These are phyloP conservation scores for Bruguiera gymnorhiza DNA, from an alignment of 345 rosid genomes.

Conservation along the genomic window DNA sequence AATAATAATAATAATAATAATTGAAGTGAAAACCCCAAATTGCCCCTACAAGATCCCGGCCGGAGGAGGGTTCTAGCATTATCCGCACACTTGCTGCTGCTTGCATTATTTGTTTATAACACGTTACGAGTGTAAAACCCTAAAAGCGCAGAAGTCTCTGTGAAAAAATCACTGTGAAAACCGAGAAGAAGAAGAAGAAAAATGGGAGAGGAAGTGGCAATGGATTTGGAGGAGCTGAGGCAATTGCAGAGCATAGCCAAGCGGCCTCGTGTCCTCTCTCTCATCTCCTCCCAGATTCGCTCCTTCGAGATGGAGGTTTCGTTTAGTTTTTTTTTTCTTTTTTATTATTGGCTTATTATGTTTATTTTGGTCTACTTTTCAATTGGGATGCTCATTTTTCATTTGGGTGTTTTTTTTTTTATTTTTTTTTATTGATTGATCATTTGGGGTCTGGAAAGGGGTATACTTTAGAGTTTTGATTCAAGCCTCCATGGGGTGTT, in stretches of 20 bases:
- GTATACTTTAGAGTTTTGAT: no score
- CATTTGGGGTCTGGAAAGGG: no score
- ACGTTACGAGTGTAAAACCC: neutral
- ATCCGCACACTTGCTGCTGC: slow-evolving; percentile 7
- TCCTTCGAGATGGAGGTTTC: slow-evolving; percentile 63
- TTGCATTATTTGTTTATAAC: neutral
- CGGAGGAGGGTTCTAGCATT: slow-evolving; percentile 19
- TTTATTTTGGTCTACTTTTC: neutral
- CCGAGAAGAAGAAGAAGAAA: neutral
- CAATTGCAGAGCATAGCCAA: slow-evolving; percentile 69
- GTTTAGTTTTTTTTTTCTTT: neutral
- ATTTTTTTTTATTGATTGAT: neutral
- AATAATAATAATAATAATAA: neutral
- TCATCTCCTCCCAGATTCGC: slow-evolving; percentile 59
- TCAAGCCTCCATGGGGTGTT: no score
- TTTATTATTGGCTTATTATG: neutral
- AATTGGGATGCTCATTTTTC: no score
- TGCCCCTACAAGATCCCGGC: neutral
- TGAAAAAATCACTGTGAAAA: neutral
- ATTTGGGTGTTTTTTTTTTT: no score
- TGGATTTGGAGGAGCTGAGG: slow-evolving; percentile 78
- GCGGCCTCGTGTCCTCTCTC: slow-evolving; percentile 62
- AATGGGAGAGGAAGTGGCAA: slow-evolving; percentile 64
- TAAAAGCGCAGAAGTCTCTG: neutral
- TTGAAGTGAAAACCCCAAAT: neutral